These are phyloP conservation scores for Chaetoscypha palmicola DNA, from an alignment of 2,329 filamentous ascomycete genomes.

Conservation along the genomic window DNA sequence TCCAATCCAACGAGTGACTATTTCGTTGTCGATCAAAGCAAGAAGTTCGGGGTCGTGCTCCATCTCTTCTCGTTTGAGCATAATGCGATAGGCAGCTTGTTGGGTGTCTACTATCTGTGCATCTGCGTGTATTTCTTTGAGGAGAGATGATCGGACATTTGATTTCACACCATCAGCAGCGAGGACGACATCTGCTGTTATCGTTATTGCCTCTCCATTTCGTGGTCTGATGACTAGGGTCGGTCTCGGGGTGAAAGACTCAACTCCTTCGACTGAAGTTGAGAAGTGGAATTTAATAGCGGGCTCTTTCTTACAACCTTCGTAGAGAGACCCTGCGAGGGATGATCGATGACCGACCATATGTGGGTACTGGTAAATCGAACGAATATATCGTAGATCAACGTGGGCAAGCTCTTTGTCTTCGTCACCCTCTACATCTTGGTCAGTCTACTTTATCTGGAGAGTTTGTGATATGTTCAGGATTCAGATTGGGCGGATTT, in stretches of 20 bases:
- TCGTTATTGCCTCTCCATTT: slow-evolving; percentile 40
- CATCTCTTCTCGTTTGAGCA: slow-evolving; percentile 64
- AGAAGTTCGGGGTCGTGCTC: slow-evolving; percentile 58
- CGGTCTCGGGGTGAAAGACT: slow-evolving; percentile 52
- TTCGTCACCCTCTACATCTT: slow-evolving; percentile 55
- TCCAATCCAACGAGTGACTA: slow-evolving; percentile 69
- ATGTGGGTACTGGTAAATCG: slow-evolving; percentile 67
- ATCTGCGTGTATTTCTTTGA: slow-evolving; percentile 38
- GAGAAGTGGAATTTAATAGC: slow-evolving; percentile 64
- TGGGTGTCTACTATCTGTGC: slow-evolving; percentile 59
- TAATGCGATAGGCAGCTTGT: slow-evolving; percentile 73
- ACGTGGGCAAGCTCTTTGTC: slow-evolving; percentile 66
- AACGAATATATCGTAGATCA: slow-evolving; percentile 57
- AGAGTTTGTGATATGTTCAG: too few species aligned
- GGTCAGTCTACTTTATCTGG: too few species aligned
- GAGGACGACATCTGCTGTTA: slow-evolving; percentile 48
- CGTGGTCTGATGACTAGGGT: slow-evolving; percentile 53
- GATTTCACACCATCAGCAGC: slow-evolving; percentile 52
- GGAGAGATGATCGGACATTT: slow-evolving; percentile 43
- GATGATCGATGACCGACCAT: slow-evolving; percentile 73
- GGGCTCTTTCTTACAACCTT: slow-evolving; percentile 58
- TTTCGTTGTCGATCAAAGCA: slow-evolving; percentile 58
- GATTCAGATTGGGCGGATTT: too few species aligned
- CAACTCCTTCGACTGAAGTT: slow-evolving; percentile 47
- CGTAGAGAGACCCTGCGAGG: slow-evolving; percentile 61